phyloP scores from a whole-genome alignment of 192 early-diverging fungal genomes.

The Backusella macrospora region DNA sequence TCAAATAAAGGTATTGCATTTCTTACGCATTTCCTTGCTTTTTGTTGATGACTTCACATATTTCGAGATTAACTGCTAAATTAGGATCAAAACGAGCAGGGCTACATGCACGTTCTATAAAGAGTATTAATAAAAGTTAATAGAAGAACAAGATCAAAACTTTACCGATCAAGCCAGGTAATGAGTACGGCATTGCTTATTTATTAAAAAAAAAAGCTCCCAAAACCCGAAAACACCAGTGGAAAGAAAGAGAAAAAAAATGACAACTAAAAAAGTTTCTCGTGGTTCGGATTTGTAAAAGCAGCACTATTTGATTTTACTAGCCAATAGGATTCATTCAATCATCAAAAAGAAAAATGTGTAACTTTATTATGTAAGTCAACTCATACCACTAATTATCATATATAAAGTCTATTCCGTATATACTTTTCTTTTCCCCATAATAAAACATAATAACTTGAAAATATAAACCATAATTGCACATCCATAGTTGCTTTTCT shows the following conservation, averaged over 20 bases:
- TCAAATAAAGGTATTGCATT: too few relatives aligned
- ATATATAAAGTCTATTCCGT: not conserved
- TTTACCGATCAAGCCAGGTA: not conserved
- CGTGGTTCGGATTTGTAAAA: not conserved
- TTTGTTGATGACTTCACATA: slow-evolving; percentile 92
- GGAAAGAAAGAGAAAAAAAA: slow-evolving; percentile 13
- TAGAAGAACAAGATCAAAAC: not conserved
- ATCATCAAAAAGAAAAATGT: not conserved
- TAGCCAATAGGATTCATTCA: not conserved
- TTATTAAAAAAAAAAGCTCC: slow-evolving; percentile 5
- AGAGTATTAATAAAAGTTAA: not conserved
- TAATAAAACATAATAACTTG: not conserved
- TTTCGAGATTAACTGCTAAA: slow-evolving; percentile 89
- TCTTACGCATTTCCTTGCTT: slow-evolving; percentile 85
- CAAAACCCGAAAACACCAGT: slow-evolving; percentile 7
- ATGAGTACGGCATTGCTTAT: not conserved
- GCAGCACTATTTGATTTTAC: not conserved
- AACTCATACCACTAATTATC: not conserved
- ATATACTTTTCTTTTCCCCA: not conserved
- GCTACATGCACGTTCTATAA: slow-evolving; percentile 64
- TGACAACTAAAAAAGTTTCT: slow-evolving; percentile 16
- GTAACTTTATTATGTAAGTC: not conserved
- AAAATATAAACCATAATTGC: too few relatives aligned
- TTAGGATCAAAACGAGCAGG: slow-evolving; percentile 75
- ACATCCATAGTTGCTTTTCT: not conserved